Base-by-base conservation (phyloP, 257 asterid species). In the Striga asiatica region DNA sequence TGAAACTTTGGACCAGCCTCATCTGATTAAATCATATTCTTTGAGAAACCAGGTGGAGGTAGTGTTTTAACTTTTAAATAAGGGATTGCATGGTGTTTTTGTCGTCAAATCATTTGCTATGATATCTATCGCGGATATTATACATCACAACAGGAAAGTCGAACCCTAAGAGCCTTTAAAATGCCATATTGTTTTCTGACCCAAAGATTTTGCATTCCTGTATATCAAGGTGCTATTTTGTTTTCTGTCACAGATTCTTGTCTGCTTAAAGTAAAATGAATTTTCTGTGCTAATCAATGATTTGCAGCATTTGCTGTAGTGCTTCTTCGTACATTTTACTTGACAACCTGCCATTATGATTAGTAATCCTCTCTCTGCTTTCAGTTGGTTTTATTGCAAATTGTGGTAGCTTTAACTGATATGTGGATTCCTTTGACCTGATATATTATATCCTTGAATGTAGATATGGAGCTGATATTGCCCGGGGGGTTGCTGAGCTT, bases 401-500 rank as follows among this genome's bases (percentile, higher is more conserved):
- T 43, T 37, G 8, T 24, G 32, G 23, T 41, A 50, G 41, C 42
- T 28, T 56, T 53, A 39, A 60, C 45, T 39, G 64, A 52, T 17
- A 38, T 48, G 9, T 23, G 24, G 43, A 47, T 54, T 38, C 27
- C 23, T 31, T 61, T 66, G 54, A 52, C 54, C 50, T 73, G 70
- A 59, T 70, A 41, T 54, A 67, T 65, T n/a, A 27, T 64, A 58
- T 64, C 64, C 45, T 66, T 61, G 55, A 57, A 20, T 76, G 74
- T 71, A 92, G 98, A 75, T 88, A 87, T 73, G 98, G 98, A 67
- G 97, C 95, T 19, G 98, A 92, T 70, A 70, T 92, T 67, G 94
- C 97, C 55, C 97, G 98, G 66, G 98, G 98, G 61, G 94, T 92
- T 54, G 94, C 97, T 51, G 98, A 92, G 62, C 97, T 92, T 65